Percentiles rank a stretch among this genome's conserved stretches.
These are phyloP conservation scores for Triangularia setosa DNA, from an alignment of 2,329 filamentous ascomycete species.

Conservation along the genomic window DNA sequence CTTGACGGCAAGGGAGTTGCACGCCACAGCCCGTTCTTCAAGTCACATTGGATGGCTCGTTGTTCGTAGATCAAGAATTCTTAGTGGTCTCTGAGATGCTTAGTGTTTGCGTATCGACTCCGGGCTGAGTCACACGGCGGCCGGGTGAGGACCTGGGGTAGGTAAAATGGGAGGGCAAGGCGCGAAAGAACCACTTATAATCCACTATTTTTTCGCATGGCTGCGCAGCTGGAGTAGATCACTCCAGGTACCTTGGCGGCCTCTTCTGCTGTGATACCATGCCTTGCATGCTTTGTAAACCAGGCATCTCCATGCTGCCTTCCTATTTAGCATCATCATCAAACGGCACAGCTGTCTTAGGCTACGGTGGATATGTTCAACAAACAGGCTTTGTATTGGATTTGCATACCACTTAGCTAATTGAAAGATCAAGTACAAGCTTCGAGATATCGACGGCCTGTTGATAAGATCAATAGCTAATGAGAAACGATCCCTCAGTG, in stretches of 20 bases:
- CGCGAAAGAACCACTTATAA: neutral
- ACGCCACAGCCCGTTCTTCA: neutral
- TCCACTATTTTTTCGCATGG: neutral
- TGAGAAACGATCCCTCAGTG: neutral
- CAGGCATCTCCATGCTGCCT: neutral
- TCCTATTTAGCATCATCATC: neutral
- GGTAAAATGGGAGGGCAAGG: neutral
- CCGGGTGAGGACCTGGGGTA: neutral
- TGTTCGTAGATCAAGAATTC: neutral
- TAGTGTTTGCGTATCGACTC: neutral
- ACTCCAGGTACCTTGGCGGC: neutral
- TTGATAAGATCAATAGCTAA: neutral
- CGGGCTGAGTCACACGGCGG: slow-evolving; percentile 13
- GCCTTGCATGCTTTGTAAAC: neutral
- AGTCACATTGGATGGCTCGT: neutral
- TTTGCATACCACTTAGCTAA: no score
- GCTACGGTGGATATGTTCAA: neutral
- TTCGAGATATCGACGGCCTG: neutral
- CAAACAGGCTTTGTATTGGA: neutral
- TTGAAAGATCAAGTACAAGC: neutral
- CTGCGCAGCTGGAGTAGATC: neutral
- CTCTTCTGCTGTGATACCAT: neutral
- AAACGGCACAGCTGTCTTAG: neutral
- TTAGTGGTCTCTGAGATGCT: neutral
- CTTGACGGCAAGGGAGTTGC: neutral